These are phyloP conservation scores for Trichoderma gamsii DNA, from an alignment of 495 filamentous ascomycete genomes.

Conservation along the genomic window DNA sequence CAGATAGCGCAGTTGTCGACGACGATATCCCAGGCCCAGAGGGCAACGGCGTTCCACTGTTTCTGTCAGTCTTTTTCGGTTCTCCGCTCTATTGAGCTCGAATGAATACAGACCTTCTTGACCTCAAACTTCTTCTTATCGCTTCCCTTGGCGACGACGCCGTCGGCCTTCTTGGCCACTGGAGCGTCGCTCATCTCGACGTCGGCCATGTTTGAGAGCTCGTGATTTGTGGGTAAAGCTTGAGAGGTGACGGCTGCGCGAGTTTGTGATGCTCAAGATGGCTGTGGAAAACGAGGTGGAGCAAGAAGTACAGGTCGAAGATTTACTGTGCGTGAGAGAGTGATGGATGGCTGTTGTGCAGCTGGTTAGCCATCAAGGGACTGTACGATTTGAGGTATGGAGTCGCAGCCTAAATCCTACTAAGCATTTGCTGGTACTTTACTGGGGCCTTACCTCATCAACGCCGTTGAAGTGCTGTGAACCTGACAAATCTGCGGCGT, in stretches of 20 bases:
- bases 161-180: slow-evolving; percentile 52
- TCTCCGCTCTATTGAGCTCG: neutral
- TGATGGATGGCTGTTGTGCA: too few species aligned
- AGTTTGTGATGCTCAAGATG: neutral
- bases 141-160: slow-evolving; percentile 44
- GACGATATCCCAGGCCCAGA: slow-evolving; percentile 99
- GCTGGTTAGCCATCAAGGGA: too few species aligned
- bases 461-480: too few species aligned
- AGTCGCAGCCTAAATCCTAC: too few species aligned
- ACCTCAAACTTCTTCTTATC: slow-evolving; percentile 97
- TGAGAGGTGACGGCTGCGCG: neutral
- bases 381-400: too few species aligned
- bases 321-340: too few species aligned
- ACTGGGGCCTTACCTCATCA: too few species aligned
- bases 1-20: slow-evolving; percentile 99
- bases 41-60: slow-evolving; percentile 97
- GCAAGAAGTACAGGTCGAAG: too few species aligned
- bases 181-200: slow-evolving; percentile 92
- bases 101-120: slow-evolving; percentile 67
- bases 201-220: slow-evolving; percentile 67
- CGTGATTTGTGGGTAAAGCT: neutral
- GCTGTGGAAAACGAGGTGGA: too few species aligned
- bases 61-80: neutral
- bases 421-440: too few species aligned
- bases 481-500: too few species aligned